Conservation (phyloP, 176 grass and related monocot species). For the Pontederia paniculata region DNA sequence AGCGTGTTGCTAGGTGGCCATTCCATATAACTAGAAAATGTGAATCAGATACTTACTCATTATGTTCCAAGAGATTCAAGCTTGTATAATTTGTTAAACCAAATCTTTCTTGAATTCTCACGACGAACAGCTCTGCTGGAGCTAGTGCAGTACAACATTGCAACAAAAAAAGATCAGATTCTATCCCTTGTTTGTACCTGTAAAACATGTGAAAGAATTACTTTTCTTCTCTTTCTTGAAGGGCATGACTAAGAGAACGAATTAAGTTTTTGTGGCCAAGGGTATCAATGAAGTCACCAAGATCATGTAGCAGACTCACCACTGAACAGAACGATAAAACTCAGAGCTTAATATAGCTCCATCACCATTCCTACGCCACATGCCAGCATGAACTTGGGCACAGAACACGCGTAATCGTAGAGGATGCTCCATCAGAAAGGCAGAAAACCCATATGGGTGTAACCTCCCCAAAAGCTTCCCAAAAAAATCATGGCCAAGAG, state of each 20-base stretch:
- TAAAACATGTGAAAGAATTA: constrained; percentile 26
- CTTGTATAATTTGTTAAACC: constrained; percentile 64
- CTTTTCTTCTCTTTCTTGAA: no score
- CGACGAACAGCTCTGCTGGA: constrained; percentile 81
- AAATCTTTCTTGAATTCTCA: constrained; percentile 89
- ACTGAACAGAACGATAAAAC: constrained; percentile 74
- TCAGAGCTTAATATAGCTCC: constrained; percentile 67
- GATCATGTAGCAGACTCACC: constrained; percentile 35
- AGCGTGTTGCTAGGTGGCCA: no score
- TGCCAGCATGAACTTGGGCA: constrained; percentile 83
- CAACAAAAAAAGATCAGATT: constrained; percentile 82
- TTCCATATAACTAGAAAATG: no score
- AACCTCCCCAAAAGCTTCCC: constrained; percentile 40
- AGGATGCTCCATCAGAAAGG: constrained; percentile 91
- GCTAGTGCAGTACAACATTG: constrained; percentile 93
- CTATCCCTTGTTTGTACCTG: constrained; percentile 84
- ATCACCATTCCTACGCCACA: constrained; percentile 97
- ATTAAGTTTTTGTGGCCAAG: no score
- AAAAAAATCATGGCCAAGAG: constrained; percentile 49
- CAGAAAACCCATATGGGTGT: constrained; percentile 54
- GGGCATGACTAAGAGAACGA: no score
- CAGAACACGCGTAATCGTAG: constrained; percentile 83
- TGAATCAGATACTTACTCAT: constrained; percentile 45
- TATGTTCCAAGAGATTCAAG: constrained; percentile 51
- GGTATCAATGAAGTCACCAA: constrained; percentile 11